These are phyloP conservation scores for Amaranthus hypochondriacus DNA, from an alignment of 148 eudicot species.

Conservation along the genomic window DNA sequence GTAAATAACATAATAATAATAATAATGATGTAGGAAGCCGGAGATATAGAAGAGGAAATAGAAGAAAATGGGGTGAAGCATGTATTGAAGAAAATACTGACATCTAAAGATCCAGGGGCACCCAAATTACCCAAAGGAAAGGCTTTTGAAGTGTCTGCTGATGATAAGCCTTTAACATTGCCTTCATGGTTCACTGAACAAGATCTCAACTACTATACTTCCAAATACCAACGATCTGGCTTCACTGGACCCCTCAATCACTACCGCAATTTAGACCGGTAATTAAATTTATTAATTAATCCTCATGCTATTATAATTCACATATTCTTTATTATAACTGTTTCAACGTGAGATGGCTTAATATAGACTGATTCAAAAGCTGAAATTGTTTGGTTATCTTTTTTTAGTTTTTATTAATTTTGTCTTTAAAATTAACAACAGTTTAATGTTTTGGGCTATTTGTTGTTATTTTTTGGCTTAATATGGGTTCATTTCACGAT, in stretches of 20 bases:
- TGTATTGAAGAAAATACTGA: constrained; percentile 54
- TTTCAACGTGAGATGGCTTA: too few species aligned
- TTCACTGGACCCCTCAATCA: constrained; percentile 75
- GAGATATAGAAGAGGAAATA: constrained; percentile 65
- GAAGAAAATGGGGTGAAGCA: constrained; percentile 40
- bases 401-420: too few species aligned
- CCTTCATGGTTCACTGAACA: constrained; percentile 68
- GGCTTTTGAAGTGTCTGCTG: constrained; percentile 40
- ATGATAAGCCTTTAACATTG: constrained; percentile 14
- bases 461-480: too few species aligned
- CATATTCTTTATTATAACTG: too few species aligned
- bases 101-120: constrained; percentile 50
- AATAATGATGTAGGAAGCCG: constrained; percentile 40
- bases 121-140: constrained; percentile 57
- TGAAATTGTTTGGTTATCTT: too few species aligned
- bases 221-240: constrained; percentile 44
- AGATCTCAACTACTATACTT: constrained; percentile 52
- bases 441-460: too few species aligned
- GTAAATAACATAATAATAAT: too few species aligned
- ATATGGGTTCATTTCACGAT: too few species aligned
- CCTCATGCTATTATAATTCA: background rate
- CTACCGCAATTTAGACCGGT: constrained; percentile 63
- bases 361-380: too few species aligned
- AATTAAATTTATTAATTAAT: background rate
- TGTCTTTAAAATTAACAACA: too few species aligned